These are phyloP conservation scores for Diaporthe ampelina DNA, from an alignment of 2,329 filamentous ascomycete genomes.

Conservation along the genomic window DNA sequence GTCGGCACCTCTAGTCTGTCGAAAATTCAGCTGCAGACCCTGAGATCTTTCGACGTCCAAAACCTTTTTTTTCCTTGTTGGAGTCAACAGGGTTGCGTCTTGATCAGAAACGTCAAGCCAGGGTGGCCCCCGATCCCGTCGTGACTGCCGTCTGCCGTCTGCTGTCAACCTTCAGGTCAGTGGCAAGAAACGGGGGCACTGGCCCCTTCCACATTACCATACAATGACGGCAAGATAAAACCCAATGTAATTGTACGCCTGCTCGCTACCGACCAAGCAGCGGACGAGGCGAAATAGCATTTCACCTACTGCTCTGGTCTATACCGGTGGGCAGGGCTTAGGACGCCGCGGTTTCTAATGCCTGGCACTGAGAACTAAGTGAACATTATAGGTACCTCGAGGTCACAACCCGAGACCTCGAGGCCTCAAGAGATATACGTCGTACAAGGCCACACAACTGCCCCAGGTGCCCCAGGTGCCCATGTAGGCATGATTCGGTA, in stretches of 20 bases:
- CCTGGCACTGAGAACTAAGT: too few relatives aligned
- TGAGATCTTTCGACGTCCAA: constrained; percentile 6
- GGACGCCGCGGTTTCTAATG: too few relatives aligned
- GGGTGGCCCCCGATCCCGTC: constrained; percentile 1
- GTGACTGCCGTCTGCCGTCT: constrained; percentile 2
- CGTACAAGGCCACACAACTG: neutral
- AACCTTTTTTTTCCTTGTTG: neutral
- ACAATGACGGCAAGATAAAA: constrained; percentile 21
- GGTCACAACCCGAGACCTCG: neutral
- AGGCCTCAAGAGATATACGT: neutral
- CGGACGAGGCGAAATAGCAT: too few relatives aligned
- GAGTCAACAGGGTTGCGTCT: constrained; percentile 4
- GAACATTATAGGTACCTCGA: neutral
- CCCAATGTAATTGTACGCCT: constrained; percentile 2
- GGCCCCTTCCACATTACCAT: constrained; percentile 1
- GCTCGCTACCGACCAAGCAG: neutral
- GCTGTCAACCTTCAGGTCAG: neutral
- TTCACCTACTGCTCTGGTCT: neutral
- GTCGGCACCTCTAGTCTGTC: constrained; percentile 14
- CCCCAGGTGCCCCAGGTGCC: too few relatives aligned
- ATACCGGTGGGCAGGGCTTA: neutral
- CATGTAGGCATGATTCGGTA: neutral
- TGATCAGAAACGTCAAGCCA: constrained; percentile 11
- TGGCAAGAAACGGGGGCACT: constrained; percentile 9
- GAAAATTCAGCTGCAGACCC: neutral